Evolutionary conservation across 1,284 basidiomycete genomes (phyloP), one percentile per base, ranked within the genome.

Genomic region (Fomitopsis schrenkii): DNA sequence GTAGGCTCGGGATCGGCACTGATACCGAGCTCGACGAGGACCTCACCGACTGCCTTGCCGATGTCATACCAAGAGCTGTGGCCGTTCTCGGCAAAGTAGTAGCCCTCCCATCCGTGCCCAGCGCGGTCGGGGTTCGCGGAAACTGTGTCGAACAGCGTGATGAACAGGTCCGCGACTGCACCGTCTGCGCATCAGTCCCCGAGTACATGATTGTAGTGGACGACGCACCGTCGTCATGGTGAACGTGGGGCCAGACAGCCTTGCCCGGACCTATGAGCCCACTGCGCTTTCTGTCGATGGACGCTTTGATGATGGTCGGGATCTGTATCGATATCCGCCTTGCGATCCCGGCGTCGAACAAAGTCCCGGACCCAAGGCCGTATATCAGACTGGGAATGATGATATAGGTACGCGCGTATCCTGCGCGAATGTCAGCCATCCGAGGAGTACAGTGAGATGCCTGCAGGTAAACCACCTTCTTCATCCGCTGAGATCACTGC

Each of bases 371-470:
- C 1, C 79, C 79, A 5, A 80, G 67, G 7, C 82, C 83, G 57
- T 79, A 84, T 44, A 84, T 79, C 0, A 77, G 79, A 12, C 77
- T 72, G 0, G 82, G 82, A 7, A 80, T 71, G 56, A 84, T 69
- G 54, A 84, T 79, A 64, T 80, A 80, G 3, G 79, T 75, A 62
- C 74, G 76, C 59, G 79, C 76, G 57, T 74, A 77, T 8, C 77
- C 83, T 75, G 62, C 15, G 8, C 4, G 2, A n/a, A 0, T 9
- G 17, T 26, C 41, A 42, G 30, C 53, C 44, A 46, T 9, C 5
- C 1, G 14, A 1, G 15, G 15, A n/a, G 17, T 15, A 17, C 9
- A 33, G 15, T 10, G 10, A 15, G 30, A 22, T 22, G 22, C 22
- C 40, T 6, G 8, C 42, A 4, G 35, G 10, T 30, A 30, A 58